Evolutionary conservation across 1,139 yeast species (phyloP).

Genomic region (Geotrichum candidum): DNA sequence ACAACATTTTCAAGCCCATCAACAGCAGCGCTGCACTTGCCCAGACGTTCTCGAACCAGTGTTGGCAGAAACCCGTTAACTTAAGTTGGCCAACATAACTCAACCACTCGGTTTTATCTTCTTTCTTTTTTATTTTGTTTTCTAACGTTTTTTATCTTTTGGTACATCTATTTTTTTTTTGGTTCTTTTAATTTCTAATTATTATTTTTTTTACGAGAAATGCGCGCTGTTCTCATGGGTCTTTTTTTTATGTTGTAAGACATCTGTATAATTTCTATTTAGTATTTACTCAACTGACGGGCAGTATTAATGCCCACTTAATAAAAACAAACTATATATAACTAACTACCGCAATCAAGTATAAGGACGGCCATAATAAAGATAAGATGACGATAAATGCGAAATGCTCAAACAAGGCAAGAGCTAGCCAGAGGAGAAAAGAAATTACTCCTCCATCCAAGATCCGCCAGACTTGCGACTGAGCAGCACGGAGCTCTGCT

Average conservation of each 20-base stretch:
- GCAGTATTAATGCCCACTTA: neutral
- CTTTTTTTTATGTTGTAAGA: neutral
- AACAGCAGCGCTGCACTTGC: neutral
- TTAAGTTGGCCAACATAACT: neutral
- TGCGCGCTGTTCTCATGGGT: neutral
- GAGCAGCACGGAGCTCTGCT: neutral
- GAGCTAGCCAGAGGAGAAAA: neutral
- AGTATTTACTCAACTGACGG: no score
- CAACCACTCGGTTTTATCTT: neutral
- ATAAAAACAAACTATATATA: neutral
- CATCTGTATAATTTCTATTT: neutral
- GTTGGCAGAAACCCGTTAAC: neutral
- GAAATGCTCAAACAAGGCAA: neutral
- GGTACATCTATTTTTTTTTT: neutral
- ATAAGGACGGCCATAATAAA: no score
- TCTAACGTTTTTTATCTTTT: neutral
- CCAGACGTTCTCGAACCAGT: neutral
- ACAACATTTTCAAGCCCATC: constrained; percentile 3
- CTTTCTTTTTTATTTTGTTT: neutral
- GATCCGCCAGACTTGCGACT: neutral
- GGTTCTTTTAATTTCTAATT: neutral
- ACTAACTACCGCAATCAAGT: neutral
- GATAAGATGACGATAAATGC: neutral
- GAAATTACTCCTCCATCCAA: neutral
- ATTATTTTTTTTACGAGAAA: neutral